phyloP scores from a whole-genome alignment of 2,329 filamentous ascomycete genomes.

The Lasiodiplodia hormozganensis region DNA sequence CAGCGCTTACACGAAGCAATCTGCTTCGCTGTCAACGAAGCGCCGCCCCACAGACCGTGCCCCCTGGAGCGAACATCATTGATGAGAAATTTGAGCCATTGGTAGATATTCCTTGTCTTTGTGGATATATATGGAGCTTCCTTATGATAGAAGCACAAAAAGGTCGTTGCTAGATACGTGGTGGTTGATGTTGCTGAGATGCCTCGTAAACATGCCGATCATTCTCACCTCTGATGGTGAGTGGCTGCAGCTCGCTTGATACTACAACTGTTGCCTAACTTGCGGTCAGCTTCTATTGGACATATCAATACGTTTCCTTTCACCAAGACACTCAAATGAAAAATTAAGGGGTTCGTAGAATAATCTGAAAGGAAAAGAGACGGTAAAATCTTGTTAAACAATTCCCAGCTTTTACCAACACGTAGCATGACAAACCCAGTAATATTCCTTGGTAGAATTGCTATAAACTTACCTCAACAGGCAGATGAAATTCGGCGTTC shows the following conservation, averaged over 20 bases:
- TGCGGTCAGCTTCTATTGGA: not conserved
- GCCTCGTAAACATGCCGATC: not conserved
- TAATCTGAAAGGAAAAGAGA: no score
- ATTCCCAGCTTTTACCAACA: not conserved
- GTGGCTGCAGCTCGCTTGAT: not conserved
- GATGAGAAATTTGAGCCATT: no score
- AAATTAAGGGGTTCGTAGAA: no score
- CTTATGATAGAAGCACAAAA: not conserved
- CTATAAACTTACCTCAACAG: not conserved
- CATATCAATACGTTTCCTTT: not conserved
- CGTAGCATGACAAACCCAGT: not conserved
- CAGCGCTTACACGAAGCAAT: not conserved
- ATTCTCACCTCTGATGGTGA: not conserved
- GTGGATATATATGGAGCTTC: not conserved
- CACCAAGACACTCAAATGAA: no score
- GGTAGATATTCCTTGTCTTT: not conserved
- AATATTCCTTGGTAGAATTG: not conserved
- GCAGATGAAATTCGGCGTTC: slow-evolving; percentile 46
- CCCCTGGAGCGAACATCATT: not conserved
- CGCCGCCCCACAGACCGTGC: not conserved
- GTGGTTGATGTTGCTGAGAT: not conserved
- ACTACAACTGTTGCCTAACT: not conserved
- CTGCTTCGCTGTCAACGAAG: not conserved
- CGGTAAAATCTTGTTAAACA: not conserved
- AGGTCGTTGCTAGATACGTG: not conserved